These are phyloP conservation scores for Ampelocalamus luodianensis DNA, from an alignment of 176 grass and related monocot species.

Conservation along the genomic window DNA sequence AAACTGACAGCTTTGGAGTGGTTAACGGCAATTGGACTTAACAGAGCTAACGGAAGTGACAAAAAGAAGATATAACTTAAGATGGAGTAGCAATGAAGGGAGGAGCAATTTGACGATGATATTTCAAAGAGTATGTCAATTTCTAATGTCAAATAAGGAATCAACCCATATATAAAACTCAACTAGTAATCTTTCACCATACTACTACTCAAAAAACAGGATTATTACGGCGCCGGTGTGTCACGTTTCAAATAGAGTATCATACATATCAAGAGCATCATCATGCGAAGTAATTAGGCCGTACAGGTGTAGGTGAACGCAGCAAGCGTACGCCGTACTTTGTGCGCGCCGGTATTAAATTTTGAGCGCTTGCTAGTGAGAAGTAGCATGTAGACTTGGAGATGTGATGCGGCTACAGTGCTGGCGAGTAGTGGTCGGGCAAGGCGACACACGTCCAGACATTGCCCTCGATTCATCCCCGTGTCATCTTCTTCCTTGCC, in stretches of 20 bases:
- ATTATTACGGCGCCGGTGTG: too few relatives aligned
- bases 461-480: neutral
- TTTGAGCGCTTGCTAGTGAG: too few relatives aligned
- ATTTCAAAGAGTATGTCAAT: too few relatives aligned
- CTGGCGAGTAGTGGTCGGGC: neutral
- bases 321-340: conserved; percentile 7
- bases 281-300: neutral
- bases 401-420: conserved; percentile 49
- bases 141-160: too few relatives aligned
- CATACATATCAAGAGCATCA: neutral
- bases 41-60: too few relatives aligned
- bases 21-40: too few relatives aligned
- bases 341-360: conserved; percentile 40
- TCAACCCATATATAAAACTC: neutral
- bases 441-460: conserved; percentile 7
- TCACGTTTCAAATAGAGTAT: too few relatives aligned
- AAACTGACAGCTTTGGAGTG: too few relatives aligned
- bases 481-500: neutral
- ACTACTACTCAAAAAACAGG: too few relatives aligned
- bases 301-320: conserved; percentile 27
- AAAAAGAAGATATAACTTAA: too few relatives aligned
- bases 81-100: too few relatives aligned
- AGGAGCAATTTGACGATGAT: too few relatives aligned
- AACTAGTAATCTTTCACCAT: neutral
- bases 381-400: conserved; percentile 4